These are phyloP conservation scores for Penicillium hordei DNA, from an alignment of 2,329 filamentous ascomycete genomes.

Conservation along the genomic window DNA sequence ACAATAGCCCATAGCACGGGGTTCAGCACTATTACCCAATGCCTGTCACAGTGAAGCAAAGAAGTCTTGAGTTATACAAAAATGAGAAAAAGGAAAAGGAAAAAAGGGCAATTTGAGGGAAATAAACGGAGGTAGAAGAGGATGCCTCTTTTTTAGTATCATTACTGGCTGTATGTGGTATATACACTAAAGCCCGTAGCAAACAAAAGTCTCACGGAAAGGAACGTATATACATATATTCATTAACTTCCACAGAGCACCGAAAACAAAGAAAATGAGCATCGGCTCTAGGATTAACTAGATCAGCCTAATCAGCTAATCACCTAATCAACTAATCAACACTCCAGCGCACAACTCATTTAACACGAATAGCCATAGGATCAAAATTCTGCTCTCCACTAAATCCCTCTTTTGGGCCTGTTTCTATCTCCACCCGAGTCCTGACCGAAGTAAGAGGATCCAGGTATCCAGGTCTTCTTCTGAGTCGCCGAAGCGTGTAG, in stretches of 20 bases:
- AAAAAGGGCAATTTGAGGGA: too few species aligned
- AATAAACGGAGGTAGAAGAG: background rate
- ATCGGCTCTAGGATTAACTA: background rate
- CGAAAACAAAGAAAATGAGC: background rate
- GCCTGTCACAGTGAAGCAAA: background rate
- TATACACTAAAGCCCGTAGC: background rate
- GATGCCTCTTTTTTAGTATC: background rate
- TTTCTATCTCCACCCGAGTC: slow-evolving; percentile 6
- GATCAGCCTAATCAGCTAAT: background rate
- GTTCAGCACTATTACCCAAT: too few species aligned
- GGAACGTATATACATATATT: background rate
- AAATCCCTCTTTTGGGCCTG: background rate
- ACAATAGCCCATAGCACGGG: background rate
- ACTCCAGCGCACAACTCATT: slow-evolving; percentile 14
- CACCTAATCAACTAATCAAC: background rate
- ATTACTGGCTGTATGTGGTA: background rate
- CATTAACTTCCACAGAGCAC: background rate
- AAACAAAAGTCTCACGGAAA: background rate
- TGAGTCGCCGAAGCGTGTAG: too few species aligned
- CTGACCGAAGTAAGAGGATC: background rate
- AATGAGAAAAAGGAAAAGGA: background rate
- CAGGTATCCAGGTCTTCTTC: too few species aligned
- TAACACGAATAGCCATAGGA: slow-evolving; percentile 16
- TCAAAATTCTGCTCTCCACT: slow-evolving; percentile 5
- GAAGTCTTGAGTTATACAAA: background rate